Evolutionary conservation across 2,329 filamentous ascomycete genomes (phyloP), one percentile per base, ranked within the genome.

Genomic region (Alternaria arbusti): DNA sequence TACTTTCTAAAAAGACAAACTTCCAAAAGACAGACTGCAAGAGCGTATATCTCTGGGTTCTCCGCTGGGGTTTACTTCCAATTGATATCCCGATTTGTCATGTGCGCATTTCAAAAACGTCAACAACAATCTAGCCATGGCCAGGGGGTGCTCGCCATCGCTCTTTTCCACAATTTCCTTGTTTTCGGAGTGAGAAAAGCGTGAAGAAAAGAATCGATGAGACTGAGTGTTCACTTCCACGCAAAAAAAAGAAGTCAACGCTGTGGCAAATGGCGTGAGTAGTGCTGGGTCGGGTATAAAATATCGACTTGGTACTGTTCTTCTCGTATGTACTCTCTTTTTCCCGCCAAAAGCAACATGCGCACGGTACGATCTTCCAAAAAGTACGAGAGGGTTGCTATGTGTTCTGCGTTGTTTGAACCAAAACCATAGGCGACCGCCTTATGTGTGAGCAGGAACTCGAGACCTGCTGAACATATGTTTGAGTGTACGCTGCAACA

Each of bases 301-400:
- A 17, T 3, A 3, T 40, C n/a, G 9, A 10, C n/a, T 1, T 40
- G 8, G 15, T 40, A 40, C 36, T 17, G 36, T n/a, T 40, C 8
- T 40, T 40, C n/a, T 40, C 3, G 15, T 9, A 40, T 40, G 2
- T 1, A 40, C 36, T 40, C n/a, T 3, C 2, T 5, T 40, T 10
- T 17, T 3, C 4, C 36, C 36, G 5, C n/a, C 11, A 13, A 30
- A 20, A 20, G 20, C 20, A 20, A 20, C 20, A 20, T 20, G 20
- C 20, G 20, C 20, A 20, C 20, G 20, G 20, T 20, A 20, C 20
- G 1, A n/a, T 40, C n/a, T 40, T 40, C n/a, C 9, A 40, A 40
- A 40, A 5, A 17, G 0, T 17, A n/a, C 5, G 4, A 40, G 15
- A n/a, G 15, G 1, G 1, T n/a, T 2, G 15, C 3, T 2, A 40